These are phyloP conservation scores for Collariella sp. DNA, from an alignment of 495 filamentous ascomycete species.

Conservation along the genomic window DNA sequence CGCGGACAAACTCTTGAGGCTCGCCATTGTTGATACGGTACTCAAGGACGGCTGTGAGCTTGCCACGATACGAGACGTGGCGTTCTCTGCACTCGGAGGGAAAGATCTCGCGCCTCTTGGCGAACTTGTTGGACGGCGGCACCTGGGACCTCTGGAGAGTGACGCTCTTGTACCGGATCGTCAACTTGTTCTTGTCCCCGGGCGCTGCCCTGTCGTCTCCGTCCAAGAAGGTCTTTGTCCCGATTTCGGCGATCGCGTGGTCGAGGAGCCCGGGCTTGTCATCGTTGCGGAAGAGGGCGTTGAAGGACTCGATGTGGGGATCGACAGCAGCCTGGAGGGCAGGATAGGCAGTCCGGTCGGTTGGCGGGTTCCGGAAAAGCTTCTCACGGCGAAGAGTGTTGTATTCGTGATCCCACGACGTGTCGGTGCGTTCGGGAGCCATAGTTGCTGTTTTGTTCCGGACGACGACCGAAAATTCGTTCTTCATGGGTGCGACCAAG, in stretches of 20 bases:
- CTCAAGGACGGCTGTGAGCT: conserved; percentile 69
- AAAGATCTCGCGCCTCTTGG: conserved; percentile 71
- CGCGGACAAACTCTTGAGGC: conserved; percentile 67
- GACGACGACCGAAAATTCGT: neutral
- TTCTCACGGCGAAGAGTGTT: conserved; percentile 73
- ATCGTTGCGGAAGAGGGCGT: conserved; percentile 67
- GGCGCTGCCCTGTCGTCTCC: conserved; percentile 51
- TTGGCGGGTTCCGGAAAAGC: conserved; percentile 80
- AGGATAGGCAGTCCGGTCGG: conserved; percentile 80
- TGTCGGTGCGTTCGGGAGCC: conserved; percentile 45
- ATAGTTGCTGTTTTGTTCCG: conserved; percentile 34
- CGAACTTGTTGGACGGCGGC: conserved; percentile 70
- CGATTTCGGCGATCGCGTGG: conserved; percentile 76
- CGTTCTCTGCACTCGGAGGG: conserved; percentile 92
- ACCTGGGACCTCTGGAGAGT: conserved; percentile 68
- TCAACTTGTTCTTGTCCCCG: conserved; percentile 58
- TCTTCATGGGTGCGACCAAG: neutral
- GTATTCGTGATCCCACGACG: conserved; percentile 72
- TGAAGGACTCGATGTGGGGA: conserved; percentile 93
- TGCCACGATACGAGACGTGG: conserved; percentile 85
- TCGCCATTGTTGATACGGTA: conserved; percentile 79
- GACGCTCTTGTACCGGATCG: conserved; percentile 64
- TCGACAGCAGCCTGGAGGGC: conserved; percentile 70
- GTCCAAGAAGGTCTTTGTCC: conserved; percentile 78
- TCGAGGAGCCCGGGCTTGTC: conserved; percentile 60